phyloP scores from a whole-genome alignment of 345 rosid genomes.

The Balakata baccata region DNA sequence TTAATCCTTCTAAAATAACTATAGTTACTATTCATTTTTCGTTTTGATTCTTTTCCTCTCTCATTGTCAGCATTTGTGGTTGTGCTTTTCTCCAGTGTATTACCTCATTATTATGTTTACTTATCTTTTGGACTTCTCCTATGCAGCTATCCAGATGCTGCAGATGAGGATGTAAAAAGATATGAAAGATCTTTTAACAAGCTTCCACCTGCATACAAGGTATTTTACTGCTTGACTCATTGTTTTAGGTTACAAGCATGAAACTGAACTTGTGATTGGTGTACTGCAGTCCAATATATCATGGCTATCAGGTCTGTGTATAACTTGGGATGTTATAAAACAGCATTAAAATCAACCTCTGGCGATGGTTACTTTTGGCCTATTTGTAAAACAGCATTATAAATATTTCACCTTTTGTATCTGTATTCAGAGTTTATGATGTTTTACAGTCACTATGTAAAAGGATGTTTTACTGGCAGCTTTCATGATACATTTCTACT shows the following conservation, averaged over 20 bases:
- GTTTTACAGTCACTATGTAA: not conserved
- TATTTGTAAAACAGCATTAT: too few relatives aligned
- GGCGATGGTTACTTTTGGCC: not conserved
- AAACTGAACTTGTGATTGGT: not conserved
- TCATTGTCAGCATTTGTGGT: not conserved
- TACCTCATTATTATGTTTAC: not conserved
- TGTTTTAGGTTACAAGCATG: not conserved
- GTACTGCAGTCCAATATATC: not conserved
- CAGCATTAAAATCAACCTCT: not conserved
- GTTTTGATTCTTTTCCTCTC: not conserved
- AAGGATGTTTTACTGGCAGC: not conserved
- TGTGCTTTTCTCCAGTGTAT: not conserved
- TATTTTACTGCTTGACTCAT: not conserved
- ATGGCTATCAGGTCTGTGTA: not conserved
- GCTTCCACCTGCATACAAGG: conserved; percentile 80
- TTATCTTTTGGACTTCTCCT: not conserved
- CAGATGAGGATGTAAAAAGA: conserved; percentile 78
- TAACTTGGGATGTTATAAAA: not conserved
- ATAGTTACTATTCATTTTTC: not conserved
- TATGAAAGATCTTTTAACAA: conserved; percentile 74
- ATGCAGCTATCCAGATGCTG: conserved; percentile 78
- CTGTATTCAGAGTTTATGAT: not conserved
- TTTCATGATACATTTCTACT: not conserved
- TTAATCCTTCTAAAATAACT: not conserved
- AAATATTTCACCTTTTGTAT: not conserved